Evolutionary conservation across 2,329 filamentous ascomycete genomes (phyloP).

Genomic region (Sphaerulina populicola): DNA sequence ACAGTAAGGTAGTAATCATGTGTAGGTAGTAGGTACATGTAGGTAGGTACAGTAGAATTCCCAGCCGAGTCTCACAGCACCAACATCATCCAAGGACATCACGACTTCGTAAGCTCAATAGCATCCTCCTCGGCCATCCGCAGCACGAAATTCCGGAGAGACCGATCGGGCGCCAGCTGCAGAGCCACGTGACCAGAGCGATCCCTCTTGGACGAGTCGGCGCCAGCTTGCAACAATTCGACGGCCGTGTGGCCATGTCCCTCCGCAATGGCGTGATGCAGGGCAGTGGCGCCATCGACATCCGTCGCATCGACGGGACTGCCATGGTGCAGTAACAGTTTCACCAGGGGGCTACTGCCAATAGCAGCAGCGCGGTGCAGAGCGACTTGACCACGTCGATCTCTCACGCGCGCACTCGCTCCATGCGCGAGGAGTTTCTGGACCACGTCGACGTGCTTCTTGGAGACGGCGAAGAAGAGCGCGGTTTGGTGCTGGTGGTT

Average conservation of each 20-base stretch:
- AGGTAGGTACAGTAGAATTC: too few relatives aligned
- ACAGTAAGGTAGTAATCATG: too few relatives aligned
- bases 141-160: conserved; percentile 69
- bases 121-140: conserved; percentile 76
- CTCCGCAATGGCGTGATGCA: conserved; percentile 79
- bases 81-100: too few relatives aligned
- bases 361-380: conserved; percentile 86
- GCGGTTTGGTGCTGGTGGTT: conserved; percentile 71
- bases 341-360: conserved; percentile 80
- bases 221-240: conserved; percentile 72
- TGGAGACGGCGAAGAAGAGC: conserved; percentile 85
- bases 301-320: conserved; percentile 82
- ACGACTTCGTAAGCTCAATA: conserved; percentile 47
- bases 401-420: conserved; percentile 70
- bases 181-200: conserved; percentile 62
- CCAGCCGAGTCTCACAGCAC: too few relatives aligned
- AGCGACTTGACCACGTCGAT: conserved; percentile 79
- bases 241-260: conserved; percentile 73
- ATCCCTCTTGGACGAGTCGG: conserved; percentile 71
- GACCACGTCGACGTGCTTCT: conserved; percentile 74
- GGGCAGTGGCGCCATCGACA: conserved; percentile 70
- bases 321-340: conserved; percentile 63
- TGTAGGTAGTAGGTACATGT: too few relatives aligned
- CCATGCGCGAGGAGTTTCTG: conserved; percentile 66
- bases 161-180: conserved; percentile 75